Conservation (phyloP, 2,329 filamentous ascomycete species). For the Microcera coccophila region DNA sequence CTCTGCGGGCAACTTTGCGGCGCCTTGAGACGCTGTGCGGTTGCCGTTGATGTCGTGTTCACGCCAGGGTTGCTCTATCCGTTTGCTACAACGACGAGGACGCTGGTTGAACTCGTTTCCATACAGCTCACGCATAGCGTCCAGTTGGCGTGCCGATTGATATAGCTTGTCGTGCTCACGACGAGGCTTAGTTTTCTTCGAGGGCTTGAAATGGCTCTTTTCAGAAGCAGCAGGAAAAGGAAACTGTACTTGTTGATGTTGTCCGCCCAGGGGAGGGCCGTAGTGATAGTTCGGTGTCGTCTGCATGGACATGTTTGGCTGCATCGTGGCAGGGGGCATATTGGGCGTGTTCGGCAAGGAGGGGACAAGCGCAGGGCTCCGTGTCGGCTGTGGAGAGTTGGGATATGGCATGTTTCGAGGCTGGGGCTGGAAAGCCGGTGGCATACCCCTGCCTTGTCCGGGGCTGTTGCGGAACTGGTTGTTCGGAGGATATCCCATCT, state of each 20-base stretch:
- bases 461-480: constrained; percentile 40
- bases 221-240: constrained; percentile 33
- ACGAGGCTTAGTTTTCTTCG: constrained; percentile 44
- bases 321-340: constrained; percentile 58
- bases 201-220: constrained; percentile 37
- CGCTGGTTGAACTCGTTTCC: constrained; percentile 35
- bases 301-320: constrained; percentile 58
- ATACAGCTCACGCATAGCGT: constrained; percentile 35
- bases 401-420: constrained; percentile 44
- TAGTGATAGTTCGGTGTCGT: constrained; percentile 60
- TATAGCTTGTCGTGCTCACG: constrained; percentile 46
- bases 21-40: constrained; percentile 19
- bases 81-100: constrained; percentile 45
- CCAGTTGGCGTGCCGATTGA: constrained; percentile 36
- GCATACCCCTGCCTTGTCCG: constrained; percentile 52
- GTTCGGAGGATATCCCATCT: constrained; percentile 43
- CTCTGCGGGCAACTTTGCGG: constrained; percentile 11
- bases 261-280: constrained; percentile 53
- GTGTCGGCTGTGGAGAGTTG: constrained; percentile 63
- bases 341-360: constrained; percentile 67
- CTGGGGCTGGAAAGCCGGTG: constrained; percentile 44
- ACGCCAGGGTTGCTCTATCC: constrained; percentile 36
- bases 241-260: constrained; percentile 59
- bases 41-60: constrained; percentile 22
- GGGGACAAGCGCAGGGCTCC: constrained; percentile 63